Conservation (phyloP, 202 grass and related monocot genomes). For the Schoenoplectus tabernaemontani region DNA sequence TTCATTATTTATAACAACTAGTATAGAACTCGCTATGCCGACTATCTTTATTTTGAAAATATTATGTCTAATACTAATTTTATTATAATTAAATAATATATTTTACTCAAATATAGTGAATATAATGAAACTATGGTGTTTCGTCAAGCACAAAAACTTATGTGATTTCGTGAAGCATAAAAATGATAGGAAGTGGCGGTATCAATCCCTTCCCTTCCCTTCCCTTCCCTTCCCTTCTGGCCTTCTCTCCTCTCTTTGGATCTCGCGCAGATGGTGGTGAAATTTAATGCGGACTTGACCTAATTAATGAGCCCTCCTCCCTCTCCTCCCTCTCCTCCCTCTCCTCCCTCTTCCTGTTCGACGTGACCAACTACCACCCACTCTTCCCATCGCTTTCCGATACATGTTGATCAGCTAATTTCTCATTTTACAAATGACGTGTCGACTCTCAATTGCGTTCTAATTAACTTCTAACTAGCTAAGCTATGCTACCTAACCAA, state of each 20-base stretch:
- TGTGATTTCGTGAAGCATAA: too few relatives aligned
- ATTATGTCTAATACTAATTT: too few relatives aligned
- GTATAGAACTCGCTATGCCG: too few relatives aligned
- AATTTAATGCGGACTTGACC: conserved; percentile 4
- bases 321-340: not conserved
- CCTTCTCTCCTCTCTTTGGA: not conserved
- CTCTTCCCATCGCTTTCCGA: not conserved
- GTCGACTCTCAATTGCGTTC: conserved; percentile 24
- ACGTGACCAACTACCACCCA: conserved; percentile 45
- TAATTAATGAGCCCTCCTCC: not conserved
- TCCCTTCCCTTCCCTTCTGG: too few relatives aligned
- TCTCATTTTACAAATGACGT: conserved; percentile 7
- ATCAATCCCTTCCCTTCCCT: not conserved
- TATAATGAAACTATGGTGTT: too few relatives aligned
- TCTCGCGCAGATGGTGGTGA: not conserved
- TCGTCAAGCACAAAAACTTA: too few relatives aligned
- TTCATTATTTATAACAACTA: too few relatives aligned
- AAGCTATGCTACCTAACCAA: conserved; percentile 2
- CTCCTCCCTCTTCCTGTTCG: conserved; percentile 22
- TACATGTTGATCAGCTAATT: conserved; percentile 23
- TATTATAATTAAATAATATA: too few relatives aligned
- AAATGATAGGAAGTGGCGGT: conserved; percentile 13
- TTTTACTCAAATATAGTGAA: too few relatives aligned
- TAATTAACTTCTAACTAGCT: not conserved
- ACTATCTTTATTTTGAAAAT: too few relatives aligned